phyloP scores from a whole-genome alignment of 2,329 filamentous ascomycete species.

The Diaporthe helianthi region DNA sequence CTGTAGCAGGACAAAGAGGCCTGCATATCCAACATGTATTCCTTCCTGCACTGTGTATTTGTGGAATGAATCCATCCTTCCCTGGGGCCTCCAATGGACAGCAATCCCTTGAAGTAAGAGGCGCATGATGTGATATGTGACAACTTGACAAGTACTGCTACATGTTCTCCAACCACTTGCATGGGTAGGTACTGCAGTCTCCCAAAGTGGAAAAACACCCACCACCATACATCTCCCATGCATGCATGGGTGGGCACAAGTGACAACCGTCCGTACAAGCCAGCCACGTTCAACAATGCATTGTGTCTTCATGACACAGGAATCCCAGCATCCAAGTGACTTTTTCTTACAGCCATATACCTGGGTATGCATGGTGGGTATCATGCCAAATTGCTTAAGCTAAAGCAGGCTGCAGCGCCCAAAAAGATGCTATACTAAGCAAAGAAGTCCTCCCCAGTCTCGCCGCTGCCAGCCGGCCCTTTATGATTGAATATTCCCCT shows the following conservation, averaged over 20 bases:
- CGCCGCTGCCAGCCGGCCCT: constrained; percentile 43
- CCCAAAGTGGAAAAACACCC: background rate
- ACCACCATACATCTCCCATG: background rate
- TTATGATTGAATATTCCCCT: constrained; percentile 20
- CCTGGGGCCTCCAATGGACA: background rate
- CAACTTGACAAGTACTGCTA: background rate
- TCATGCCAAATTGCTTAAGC: background rate
- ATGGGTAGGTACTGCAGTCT: background rate
- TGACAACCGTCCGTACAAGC: no score
- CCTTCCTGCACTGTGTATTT: background rate
- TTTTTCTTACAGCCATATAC: background rate
- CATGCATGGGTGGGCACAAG: no score
- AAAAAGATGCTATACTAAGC: constrained; percentile 45
- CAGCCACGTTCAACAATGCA: background rate
- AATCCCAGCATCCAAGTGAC: background rate
- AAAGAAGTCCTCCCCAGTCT: constrained; percentile 66
- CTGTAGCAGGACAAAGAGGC: background rate
- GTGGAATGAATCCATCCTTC: background rate
- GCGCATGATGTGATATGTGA: background rate
- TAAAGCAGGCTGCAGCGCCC: background rate
- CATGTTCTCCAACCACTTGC: background rate
- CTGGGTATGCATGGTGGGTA: constrained; percentile 19
- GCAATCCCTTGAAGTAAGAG: background rate
- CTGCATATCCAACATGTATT: background rate
- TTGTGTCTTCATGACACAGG: background rate